Base-by-base conservation (phyloP, 148 eudicot species). In the Camellia lanceoleosa region DNA sequence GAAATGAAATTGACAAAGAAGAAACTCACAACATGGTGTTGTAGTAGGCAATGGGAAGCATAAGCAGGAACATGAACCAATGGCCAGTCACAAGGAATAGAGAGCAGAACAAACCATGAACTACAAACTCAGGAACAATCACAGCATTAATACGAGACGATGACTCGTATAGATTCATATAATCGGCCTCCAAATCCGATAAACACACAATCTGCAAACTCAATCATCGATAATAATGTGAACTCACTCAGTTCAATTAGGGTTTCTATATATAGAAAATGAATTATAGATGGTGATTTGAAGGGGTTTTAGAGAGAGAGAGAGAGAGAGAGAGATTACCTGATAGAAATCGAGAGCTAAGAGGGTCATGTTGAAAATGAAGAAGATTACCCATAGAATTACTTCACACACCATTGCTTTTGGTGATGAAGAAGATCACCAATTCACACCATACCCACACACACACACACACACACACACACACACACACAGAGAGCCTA, bases 151-250 rank as follows among this genome's bases (percentile, higher is more conserved):
- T 88, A 67, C 91, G 94, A 65, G 95, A 80, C 12, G 99, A 88
- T 11, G 97, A 83, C 55, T 96, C 98, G 23, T 87, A 96, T 0
- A 97, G 98, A 67, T 96, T 96, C 95, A 96, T 41, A 83, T 90
- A 91, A 76, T 96, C 99, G 16, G 95, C 91, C 88, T 96, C 98
- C 90, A 96, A 87, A 87, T 96, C 98, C 74, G 97, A 86, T 81
- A 96, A 87, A 84, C 97, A 92, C 55, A 96, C 83, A 67, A 91
- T 80, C 99, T 96, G 82, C 74, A 79, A 68, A 64, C 62, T 30
- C 64, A 70, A 70, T 16, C 7, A 8, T 8, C 10, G 23, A 30
- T 30, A 56, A 23, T 23, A 46, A 8, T 13, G 16, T 30, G 30
- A 30, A 30, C 30, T 30, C 30, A 30, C 0, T 30, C 30, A 30